Base-by-base conservation (phyloP, 495 filamentous ascomycete species). In the Penicillium atrosanguineum region DNA sequence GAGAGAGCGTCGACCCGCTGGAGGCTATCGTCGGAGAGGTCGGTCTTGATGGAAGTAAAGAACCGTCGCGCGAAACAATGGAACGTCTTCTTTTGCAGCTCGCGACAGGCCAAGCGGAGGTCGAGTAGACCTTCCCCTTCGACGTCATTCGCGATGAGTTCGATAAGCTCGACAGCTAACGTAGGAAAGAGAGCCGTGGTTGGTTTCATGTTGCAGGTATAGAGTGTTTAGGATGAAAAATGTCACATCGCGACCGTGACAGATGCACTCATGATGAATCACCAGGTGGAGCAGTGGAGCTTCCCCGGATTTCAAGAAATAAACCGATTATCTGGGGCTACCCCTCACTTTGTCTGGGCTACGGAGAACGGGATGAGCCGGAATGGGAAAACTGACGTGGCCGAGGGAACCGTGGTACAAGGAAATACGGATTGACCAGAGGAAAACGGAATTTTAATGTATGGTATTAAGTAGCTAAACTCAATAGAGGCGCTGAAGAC, bases 51-150 rank as follows among this genome's bases (percentile, higher is more conserved):
- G 11, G 57, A 56, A 0, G 62, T 52, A 21, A 68, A 68, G 48
- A 55, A 63, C 1, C 60, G 57, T 2, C 50, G 63, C 1, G 63
- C 60, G 36, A 66, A 66, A n/a, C 59, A 51, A 37, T 66, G 56
- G 23, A 68, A 66, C 0, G 65, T 68, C 38, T 62, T 66, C 25
- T 36, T 53, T n/a, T 68, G 63, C 1, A 66, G 50, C 6, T 63
- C 48, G 4, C 52, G 55, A 49, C 65, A 68, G 12, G 54, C 53
- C 3, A 64, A 50, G 43, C 65, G 65, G 15, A 68, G 44, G 7
- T 48, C 4, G 7, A 68, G 45, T 28, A 68, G 31, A 28, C 44
- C 41, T 6, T 58, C 36, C 14, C 14, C 14, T 8, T 63, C 55
- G 1, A 58, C 6, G 16, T 44, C 36, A 4, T n/a, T 16, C 11